Evolutionary conservation across 1,139 yeast genomes (phyloP), one percentile per base, ranked within the genome.

Genomic region (Chernovozyma aurita): DNA sequence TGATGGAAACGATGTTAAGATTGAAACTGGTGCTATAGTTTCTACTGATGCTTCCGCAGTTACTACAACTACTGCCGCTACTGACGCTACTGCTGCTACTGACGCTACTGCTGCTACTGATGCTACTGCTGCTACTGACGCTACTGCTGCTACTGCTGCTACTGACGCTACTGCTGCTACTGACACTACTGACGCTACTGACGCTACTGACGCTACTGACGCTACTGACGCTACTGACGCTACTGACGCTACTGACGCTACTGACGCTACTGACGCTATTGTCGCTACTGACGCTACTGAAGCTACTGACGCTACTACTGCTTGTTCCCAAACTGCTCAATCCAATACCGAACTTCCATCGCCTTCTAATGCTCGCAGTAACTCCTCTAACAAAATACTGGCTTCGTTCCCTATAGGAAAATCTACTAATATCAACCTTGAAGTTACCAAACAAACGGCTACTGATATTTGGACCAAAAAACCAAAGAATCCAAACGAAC

Each of bases 381-480:
- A 20, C 8, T 9, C 22, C 9, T 20, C 9, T 6, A 20, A 9
- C 22, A 6, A 9, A 7, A 6, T 6, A 7, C 6, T 6, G 9
- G 8, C 9, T 6, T 20, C 22, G 6, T 9, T 9, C 22, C 8
- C 22, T 20, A 20, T 9, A 7, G 6, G 9, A 6, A 20, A 6
- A 20, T 20, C 22, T 7, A 6, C 22, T 9, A 20, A 20, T 20
- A 6, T 9, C 6, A 20, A 20, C 9, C 9, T 20, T 20, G 9
- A 20, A 20, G 22, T 20, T 9, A 20, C 22, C 22, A 26, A 26
- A 26, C 11, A 64, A 35, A 80, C 74, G 34, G 82, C 94, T 0
- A 49, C 70, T 4, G 92, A 85, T 42, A 50, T 90, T 6, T 88
- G 97, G 97, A 72, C 58, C 53, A 15, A 78, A 74, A 57, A 57